Evolutionary conservation across 768 basidiomycete genomes (phyloP), one percentile per base, ranked within the genome.

Genomic region (Psilocybe tampanensis): DNA sequence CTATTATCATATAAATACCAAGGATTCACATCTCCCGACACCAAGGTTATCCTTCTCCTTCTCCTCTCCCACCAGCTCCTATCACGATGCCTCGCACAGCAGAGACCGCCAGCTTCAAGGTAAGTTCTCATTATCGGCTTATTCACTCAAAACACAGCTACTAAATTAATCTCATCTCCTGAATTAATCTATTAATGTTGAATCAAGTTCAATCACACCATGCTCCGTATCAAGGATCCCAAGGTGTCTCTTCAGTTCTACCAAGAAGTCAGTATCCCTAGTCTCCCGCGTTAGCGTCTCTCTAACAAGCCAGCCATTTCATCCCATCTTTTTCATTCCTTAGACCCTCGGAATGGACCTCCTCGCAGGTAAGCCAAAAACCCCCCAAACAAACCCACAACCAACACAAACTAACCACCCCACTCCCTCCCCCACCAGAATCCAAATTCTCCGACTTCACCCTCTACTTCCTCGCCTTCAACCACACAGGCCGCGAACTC

Each of bases 201-300:
- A 22, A 26, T 18, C 47, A 19, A 90, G 88, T 86, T 90, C 74
- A 92, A 93, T 68, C 92, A 94, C 71, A 91, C 89, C 18, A 94
- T 93, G 93, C 70, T 95, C 64, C 84, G 94, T 64, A 80, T 96
- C 69, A 95, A 88, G 77, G 93, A 96, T 69, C 89, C 94, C 8
- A 86, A 93, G 62, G 78, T 74, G 44, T 95, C 93, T 17, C 68
- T 96, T 58, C 75, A 80, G 19, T 98, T 94, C 73, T 96, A 96
- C 75, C 79, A 81, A 54, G 82, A 92, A 41, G 89, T 85, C 52
- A 64, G 80, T 47, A 42, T 19, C 5, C 22, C 29, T 43, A 8
- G 8, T 24, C 17, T 45, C 21, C 11, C 8, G 19, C 32, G 24
- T 18, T 23, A 52, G 7, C n/a, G n/a, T n/a, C n/a, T n/a, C n/a